Evolutionary conservation across 2,329 filamentous ascomycete genomes (phyloP).

Genomic region (Pestalotiopsis sp.): DNA sequence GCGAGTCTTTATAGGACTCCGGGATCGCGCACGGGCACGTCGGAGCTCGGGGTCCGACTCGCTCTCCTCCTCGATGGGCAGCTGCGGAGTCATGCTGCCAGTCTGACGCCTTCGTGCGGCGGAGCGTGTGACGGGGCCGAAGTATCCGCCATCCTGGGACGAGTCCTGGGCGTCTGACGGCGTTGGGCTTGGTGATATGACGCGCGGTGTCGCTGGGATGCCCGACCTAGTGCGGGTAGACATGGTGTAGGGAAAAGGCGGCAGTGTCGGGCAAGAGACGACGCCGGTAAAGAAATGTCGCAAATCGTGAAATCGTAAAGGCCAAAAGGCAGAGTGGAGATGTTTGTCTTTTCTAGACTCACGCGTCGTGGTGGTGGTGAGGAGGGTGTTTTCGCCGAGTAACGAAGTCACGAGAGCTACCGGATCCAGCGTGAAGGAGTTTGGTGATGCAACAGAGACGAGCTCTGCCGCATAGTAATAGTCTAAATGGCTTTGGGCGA

Average conservation of each 20-base stretch:
- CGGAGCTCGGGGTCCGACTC: slow-evolving; percentile 55
- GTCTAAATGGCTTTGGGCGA: neutral
- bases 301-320: slow-evolving; percentile 49
- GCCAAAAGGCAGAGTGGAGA: slow-evolving; percentile 49
- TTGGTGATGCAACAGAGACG: slow-evolving; percentile 55
- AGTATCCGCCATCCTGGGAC: slow-evolving; percentile 61
- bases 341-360: slow-evolving; percentile 54
- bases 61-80: slow-evolving; percentile 55
- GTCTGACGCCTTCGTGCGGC: slow-evolving; percentile 62
- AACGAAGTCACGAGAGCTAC: slow-evolving; percentile 43
- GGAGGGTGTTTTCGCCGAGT: slow-evolving; percentile 31
- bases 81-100: slow-evolving; percentile 46
- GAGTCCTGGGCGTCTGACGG: slow-evolving; percentile 58
- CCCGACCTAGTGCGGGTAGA: slow-evolving; percentile 51
- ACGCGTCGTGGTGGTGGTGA: slow-evolving; percentile 33
- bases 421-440: slow-evolving; percentile 59
- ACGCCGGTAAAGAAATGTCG: slow-evolving; percentile 58
- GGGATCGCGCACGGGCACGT: slow-evolving; percentile 71
- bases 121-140: slow-evolving; percentile 77
- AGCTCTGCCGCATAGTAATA: slow-evolving; percentile 59
- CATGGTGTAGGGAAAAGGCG: slow-evolving; percentile 61
- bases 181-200: slow-evolving; percentile 87
- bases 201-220: slow-evolving; percentile 79
- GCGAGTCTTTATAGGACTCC: slow-evolving; percentile 63
- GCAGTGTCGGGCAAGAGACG: slow-evolving; percentile 58